phyloP scores from a whole-genome alignment of 2,329 filamentous ascomycete species.

The Paraconiothyrium brasiliense region DNA sequence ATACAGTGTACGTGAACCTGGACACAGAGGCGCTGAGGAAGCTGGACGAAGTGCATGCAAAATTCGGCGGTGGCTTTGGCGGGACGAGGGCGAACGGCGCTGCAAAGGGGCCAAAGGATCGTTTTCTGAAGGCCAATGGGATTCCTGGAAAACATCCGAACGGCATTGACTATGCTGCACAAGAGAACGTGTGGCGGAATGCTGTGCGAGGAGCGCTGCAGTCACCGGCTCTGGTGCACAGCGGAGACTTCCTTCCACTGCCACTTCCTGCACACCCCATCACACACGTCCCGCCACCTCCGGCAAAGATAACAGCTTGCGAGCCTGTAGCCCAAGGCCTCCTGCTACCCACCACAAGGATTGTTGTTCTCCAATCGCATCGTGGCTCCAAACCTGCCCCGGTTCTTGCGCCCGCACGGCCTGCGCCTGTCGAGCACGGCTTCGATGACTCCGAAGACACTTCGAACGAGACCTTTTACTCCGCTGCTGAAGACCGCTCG shows the following conservation, averaged over 20 bases:
- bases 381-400: constrained; percentile 60
- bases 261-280: constrained; percentile 81
- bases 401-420: constrained; percentile 53
- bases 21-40: constrained; percentile 82
- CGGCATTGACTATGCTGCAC: constrained; percentile 32
- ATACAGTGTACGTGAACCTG: constrained; percentile 86
- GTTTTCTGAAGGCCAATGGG: constrained; percentile 51
- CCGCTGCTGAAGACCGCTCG: constrained; percentile 79
- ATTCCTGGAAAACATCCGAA: constrained; percentile 27
- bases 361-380: constrained; percentile 77
- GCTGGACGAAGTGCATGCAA: constrained; percentile 83
- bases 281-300: constrained; percentile 83
- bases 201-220: constrained; percentile 77
- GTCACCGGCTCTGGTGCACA: constrained; percentile 79
- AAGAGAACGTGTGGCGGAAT: constrained; percentile 48
- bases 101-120: constrained; percentile 40
- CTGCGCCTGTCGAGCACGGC: constrained; percentile 66
- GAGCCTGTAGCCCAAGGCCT: constrained; percentile 93
- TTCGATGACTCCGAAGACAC: constrained; percentile 84
- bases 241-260: constrained; percentile 83
- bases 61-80: constrained; percentile 74
- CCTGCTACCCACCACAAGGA: constrained; percentile 78
- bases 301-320: constrained; percentile 89
- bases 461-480: constrained; percentile 90
- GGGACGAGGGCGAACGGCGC: constrained; percentile 45